Conservation (phyloP, 1,139 yeast genomes). For the Scheffersomyces titani region DNA sequence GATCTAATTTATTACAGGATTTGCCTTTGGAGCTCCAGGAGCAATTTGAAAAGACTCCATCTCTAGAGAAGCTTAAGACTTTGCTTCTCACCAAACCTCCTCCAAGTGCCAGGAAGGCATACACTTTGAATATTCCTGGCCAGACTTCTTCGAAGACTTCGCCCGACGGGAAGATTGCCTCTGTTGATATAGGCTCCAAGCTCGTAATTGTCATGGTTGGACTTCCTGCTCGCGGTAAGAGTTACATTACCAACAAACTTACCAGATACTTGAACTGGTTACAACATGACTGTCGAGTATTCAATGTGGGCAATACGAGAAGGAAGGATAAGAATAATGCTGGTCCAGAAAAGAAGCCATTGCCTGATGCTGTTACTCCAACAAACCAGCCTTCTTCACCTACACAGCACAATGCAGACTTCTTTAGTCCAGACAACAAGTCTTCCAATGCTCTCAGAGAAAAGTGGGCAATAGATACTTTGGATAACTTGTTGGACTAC, state of each 20-base stretch:
- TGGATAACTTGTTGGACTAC: constrained; percentile 81
- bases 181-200: constrained; percentile 73
- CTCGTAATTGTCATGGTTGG: constrained; percentile 95
- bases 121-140: constrained; percentile 91
- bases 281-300: constrained; percentile 85
- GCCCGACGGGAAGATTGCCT: constrained; percentile 81
- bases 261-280: constrained; percentile 89
- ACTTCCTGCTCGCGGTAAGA: constrained; percentile 89
- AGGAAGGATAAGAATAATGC: constrained; percentile 66
- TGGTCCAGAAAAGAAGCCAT: constrained; percentile 73
- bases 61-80: constrained; percentile 41
- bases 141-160: constrained; percentile 80
- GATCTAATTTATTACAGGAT: constrained; percentile 24
- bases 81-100: constrained; percentile 40
- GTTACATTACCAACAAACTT: constrained; percentile 87
- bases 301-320: constrained; percentile 93
- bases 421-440: constrained; percentile 80
- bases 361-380: constrained; percentile 60
- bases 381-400: constrained; percentile 24
- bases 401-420: constrained; percentile 67
- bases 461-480: constrained; percentile 94
- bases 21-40: constrained; percentile 37
- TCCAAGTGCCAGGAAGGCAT: constrained; percentile 53
- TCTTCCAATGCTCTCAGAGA: constrained; percentile 72
- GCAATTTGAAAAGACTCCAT: constrained; percentile 42